Base-by-base conservation (phyloP, 495 filamentous ascomycete species). In the Penicillium coffeae region DNA sequence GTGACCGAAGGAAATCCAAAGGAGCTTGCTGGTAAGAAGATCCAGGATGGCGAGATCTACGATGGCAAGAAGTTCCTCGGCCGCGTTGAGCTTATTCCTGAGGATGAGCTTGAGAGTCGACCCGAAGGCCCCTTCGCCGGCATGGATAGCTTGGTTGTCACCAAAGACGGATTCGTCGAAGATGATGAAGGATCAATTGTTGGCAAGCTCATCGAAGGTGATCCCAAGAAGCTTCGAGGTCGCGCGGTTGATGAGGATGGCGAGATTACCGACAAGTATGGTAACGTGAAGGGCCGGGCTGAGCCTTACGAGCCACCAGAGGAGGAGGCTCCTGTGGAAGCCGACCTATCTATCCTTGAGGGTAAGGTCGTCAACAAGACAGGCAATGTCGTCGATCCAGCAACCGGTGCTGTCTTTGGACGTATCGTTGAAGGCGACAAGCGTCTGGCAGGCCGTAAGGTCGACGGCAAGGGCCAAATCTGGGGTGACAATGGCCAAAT, bases 291-390 rank as follows among this genome's bases (percentile, higher is more conserved):
- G 52, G 89, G 89, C 42, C 82, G 80, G 42, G 86, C 84, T 12
- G 85, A 90, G 66, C 81, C 80, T 5, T 89, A 80, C 61, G 77
- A 87, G 45, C 74, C 77, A 38, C 74, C 66, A 22, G 83, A 77
- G 52, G 73, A 67, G 50, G 81, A 78, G 53, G 51, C 44, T 1
- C 58, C 58, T 18, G 44, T 21, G 61, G 73, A 79, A 48, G 57
- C 69, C 3, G 88, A 94, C 54, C 72, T 81, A 38, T 89, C 85
- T 2, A 65, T 76, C 12, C 74, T 94, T 4, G 88, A 87, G 3
- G 89, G 89, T 44, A 89, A 89, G 76, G 78, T 83, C 3, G 86
- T 93, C 60, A 95, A 95, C 71, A 93, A 93, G 66, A 77, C 74
- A 7, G 89, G 89, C 38, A 91, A 92, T 37, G 80, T 91, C 14